Evolutionary conservation across 2,329 filamentous ascomycete species (phyloP), one percentile per base, ranked within the genome.

Genomic region (Kalaharituber pfeilii): DNA sequence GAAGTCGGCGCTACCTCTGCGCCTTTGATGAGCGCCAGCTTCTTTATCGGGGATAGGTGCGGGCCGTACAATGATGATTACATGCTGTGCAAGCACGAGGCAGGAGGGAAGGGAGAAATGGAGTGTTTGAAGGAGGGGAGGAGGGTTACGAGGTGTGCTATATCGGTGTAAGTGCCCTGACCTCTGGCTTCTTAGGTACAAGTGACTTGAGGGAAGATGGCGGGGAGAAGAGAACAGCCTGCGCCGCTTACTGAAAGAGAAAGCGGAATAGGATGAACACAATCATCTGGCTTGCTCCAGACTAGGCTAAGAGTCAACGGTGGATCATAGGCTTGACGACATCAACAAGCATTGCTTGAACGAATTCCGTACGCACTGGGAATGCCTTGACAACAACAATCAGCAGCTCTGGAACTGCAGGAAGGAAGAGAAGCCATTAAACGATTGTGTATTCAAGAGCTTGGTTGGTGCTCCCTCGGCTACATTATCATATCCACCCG

Each of bases 21-120:
- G 36, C 91, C 91, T 53, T 78, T 98, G 45, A 75, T 94, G 57
- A 94, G 86, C 61, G 91, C 91, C 28, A 81, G 86, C 52, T 98
- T 85, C 77, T 98, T 96, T 71, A 98, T 98, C 68, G 91, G 91
- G 60, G 88, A 87, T 62, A 82, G 89, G 67, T 98, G 91, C 81
- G 83, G 79, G 69, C 75, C 84, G 55, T 98, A 88, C 77, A 96
- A 96, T 72, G 91, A 98, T 75, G 91, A 98, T 72, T 98, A 84
- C 73, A 98, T 98, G 89, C 85, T 94, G 75, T 98, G 91, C 83
- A 98, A 98, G 82, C 85, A 79, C 63, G 87, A 95, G 72, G 81
- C 86, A 65, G 82, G 85, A 59, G 91, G 91, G 65, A 80, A 79
- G 70, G 91, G 87, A 69, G 91, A 98, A 75, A 71, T 93, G 60